Evolutionary conservation across 2,329 filamentous ascomycete species (phyloP), one percentile per base, ranked within the genome.

Genomic region (Colletotrichum higginsianum): DNA sequence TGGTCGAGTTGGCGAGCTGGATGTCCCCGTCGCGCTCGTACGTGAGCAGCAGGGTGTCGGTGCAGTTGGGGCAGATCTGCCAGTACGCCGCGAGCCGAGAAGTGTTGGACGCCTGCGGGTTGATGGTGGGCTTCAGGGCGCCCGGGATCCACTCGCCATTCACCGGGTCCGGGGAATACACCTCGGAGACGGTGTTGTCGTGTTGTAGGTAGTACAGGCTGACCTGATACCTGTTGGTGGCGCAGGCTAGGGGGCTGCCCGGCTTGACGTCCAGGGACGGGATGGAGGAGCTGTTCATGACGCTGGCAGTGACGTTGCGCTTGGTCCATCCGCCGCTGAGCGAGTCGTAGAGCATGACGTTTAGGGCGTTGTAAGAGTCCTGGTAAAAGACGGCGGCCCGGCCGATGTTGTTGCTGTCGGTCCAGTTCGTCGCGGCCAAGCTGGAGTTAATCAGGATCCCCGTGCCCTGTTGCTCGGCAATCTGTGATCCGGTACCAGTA

Each of bases 231-330:
- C 4, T 38, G 30, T 55, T 55, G 30, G 52, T 55, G 30, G 8
- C 52, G 4, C 52, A 55, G 4, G 52, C 52, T 23, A 55, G 15
- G 11, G 58, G 58, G 6, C 23, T 61, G 23, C 58, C 58, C 2
- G 58, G 58, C 23, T 11, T 13, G 21, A 61, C 58, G 16, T 61
- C 58, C 26, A 61, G 18, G 15, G 58, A 26, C 1, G 58, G 58
- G 40, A 61, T 61, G n/a, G 44, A 49, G 5, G 58, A 49, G 44
- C 15, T 23, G 58, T 61, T 61, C 58, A 61, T 61, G 42, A 61
- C 23, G 23, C 58, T 61, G 40, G 58, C 42, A 15, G 58, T 61
- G 5, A 61, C 12, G 58, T 61, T 61, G 15, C 44, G 58, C 23
- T 46, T 30, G 18, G 16, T 21, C 58, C 58, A 61, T 7, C 21